Base-by-base conservation (phyloP, 2,329 filamentous ascomycete species). In the Colletotrichum cereale region DNA sequence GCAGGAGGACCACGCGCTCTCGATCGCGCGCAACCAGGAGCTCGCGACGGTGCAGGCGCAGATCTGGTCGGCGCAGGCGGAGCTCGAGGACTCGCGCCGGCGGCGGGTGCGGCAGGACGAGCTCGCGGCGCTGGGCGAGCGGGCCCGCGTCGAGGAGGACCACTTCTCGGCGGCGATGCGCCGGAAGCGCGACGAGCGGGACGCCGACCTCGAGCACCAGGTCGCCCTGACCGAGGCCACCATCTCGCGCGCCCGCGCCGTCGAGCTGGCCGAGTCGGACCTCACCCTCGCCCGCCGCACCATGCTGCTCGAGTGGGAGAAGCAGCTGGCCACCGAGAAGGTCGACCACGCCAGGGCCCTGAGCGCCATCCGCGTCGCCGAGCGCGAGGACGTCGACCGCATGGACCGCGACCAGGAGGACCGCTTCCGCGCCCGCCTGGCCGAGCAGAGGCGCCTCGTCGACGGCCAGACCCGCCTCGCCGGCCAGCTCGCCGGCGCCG, bases 391-490 rank as follows among this genome's bases (percentile, higher is more conserved):
- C 74, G 67, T 87, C 2, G 86, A 88, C 66, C 76, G 80, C 14
- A 75, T 88, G 21, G 87, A 89, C 64, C 77, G 80, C 31, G 80
- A 79, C 14, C 82, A 84, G 16, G 86, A 88, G 44, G 77, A 79
- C 40, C 78, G 88, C 29, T 80, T 87, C 57, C 81, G 82, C 73
- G 80, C 77, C 42, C 77, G 87, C 21, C 77, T 89, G 11, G 81
- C 82, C 63, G 85, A 87, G 76, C 87, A 89, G 78, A 84, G 82
- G 79, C 82, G 82, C 75, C 76, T 89, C 69, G 85, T 87, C 11
- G 83, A 86, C 56, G 82, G 81, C 57, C 83, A 85, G 80, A 79
- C 76, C 58, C 72, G 74, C 47, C 77, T 85, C 10, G 83, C 83
- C 24, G 77, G 77, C 44, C 81, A 78, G 66, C 74, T 84, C 52